Percentiles rank a stretch among this genome's conserved stretches.
Evolutionary conservation across 345 rosid species (phyloP).

Genomic region (Citrus glauca): DNA sequence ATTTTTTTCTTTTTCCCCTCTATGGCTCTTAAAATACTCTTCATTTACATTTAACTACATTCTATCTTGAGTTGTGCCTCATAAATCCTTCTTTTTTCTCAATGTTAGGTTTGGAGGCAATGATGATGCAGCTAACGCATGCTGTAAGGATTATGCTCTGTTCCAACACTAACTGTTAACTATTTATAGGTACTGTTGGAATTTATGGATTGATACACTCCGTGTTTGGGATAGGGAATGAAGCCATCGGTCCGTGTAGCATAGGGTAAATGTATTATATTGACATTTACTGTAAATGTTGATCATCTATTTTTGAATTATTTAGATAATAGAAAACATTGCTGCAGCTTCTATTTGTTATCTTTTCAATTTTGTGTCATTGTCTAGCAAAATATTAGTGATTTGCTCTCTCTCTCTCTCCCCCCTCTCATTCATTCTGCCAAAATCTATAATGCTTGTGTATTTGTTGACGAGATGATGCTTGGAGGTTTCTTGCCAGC

Average conservation of each 20-base stretch:
- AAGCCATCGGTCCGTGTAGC: constrained; percentile 58
- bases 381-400: neutral
- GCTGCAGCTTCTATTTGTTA: constrained; percentile 9
- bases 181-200: constrained; percentile 19
- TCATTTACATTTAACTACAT: neutral
- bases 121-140: constrained; percentile 14
- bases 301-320: constrained; percentile 20
- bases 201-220: constrained; percentile 25
- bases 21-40: neutral
- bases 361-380: neutral
- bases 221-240: constrained; percentile 42
- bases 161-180: constrained; percentile 20
- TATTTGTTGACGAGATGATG: neutral
- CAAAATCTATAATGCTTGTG: neutral
- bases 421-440: neutral
- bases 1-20: neutral
- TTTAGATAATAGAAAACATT: constrained; percentile 23
- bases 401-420: neutral
- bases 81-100: neutral
- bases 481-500: neutral
- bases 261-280: constrained; percentile 33
- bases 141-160: constrained; percentile 18
- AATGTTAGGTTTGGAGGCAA: constrained; percentile 26
- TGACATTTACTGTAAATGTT: constrained; percentile 31
- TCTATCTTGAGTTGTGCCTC: neutral